Evolutionary conservation across 2,329 filamentous ascomycete species (phyloP), one percentile per base, ranked within the genome.

Genomic region (Aureobasidium vineae): DNA sequence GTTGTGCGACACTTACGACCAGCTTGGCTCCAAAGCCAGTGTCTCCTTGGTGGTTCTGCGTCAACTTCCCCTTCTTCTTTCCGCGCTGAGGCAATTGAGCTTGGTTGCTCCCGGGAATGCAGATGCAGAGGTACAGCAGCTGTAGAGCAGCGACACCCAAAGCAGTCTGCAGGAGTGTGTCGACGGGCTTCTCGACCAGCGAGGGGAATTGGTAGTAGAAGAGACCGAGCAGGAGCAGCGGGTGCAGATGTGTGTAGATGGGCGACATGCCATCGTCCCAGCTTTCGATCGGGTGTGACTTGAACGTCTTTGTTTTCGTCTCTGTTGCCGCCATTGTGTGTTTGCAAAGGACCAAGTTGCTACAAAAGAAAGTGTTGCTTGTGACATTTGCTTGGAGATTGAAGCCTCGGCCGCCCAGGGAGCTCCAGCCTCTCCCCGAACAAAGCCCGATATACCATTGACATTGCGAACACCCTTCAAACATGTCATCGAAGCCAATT

Each of bases 151-250:
- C 84, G 16, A 93, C 80, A 15, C 86, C 83, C 0, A 88, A 83
- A 2, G 94, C 79, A 2, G 87, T 81, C 36, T 75, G 82, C 16
- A 84, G 76, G 43, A 96, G 83, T 7, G 88, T 84, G 19, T 83
- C 77, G 2, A 89, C 84, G 0, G 92, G 91, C 70, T 93, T 85
- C 19, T 82, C 80, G 33, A 96, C 89, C 31, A 96, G 81, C 21
- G 83, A 79, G 41, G 79, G 75, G 77, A 96, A 94, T 45, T 84
- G 84, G 69, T 85, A 74, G 53, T 84, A 82, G 74, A 89, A 88
- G 41, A 89, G 77, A 11, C 83, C 83, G 36, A 91, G 82, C 36
- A 96, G 81, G 13, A 92, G 77, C 31, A 84, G 77, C 0, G 90
- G 88, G 71, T 96, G 90, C 23, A 86, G 76, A 72, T 91, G 83